These are phyloP conservation scores for Microdochium bolleyi DNA, from an alignment of 2,329 filamentous ascomycete genomes.

Conservation along the genomic window DNA sequence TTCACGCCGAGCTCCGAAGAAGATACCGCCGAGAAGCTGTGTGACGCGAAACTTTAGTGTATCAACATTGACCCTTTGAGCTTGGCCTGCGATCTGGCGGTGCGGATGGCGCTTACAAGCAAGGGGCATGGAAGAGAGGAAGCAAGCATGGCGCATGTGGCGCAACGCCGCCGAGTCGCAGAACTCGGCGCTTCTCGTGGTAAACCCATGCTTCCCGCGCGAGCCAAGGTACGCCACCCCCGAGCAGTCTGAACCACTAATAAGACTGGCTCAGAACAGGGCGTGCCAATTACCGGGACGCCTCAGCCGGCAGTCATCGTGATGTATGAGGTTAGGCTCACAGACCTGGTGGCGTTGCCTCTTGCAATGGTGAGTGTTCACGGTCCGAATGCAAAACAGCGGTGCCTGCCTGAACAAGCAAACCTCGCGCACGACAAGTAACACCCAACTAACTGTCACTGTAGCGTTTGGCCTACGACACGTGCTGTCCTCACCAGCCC, in stretches of 20 bases:
- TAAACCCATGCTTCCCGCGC: background rate
- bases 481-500: no score
- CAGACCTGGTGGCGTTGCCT: background rate
- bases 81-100: no score
- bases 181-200: background rate
- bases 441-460: no score
- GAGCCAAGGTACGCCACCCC: background rate
- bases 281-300: background rate
- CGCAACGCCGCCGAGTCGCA: background rate
- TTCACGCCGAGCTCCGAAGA: no score
- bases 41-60: no score
- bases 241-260: background rate
- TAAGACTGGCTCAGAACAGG: background rate
- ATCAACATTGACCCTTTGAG: no score
- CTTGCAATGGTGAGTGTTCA: background rate
- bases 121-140: background rate
- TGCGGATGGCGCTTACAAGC: no score
- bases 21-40: no score
- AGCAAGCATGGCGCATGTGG: background rate
- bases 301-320: background rate
- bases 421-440: background rate
- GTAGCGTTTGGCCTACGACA: no score
- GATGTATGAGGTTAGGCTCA: background rate
- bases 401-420: background rate
- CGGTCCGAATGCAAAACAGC: background rate